These are phyloP conservation scores for Zizania palustris DNA, from an alignment of 202 grass and related monocot genomes.

Conservation along the genomic window DNA sequence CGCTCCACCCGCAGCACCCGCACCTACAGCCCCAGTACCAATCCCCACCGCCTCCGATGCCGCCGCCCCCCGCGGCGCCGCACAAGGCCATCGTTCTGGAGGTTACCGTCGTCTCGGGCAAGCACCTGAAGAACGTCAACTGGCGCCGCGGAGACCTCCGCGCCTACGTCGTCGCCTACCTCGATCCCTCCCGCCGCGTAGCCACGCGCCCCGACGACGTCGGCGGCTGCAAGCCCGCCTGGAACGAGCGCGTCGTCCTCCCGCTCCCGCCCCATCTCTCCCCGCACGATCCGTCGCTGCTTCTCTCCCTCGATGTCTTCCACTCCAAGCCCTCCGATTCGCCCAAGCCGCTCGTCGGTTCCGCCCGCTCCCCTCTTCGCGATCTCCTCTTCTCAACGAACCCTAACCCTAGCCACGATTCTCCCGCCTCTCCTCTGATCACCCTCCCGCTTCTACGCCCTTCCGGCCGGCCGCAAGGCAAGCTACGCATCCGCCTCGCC, in stretches of 20 bases:
- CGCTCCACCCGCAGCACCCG: slow-evolving; percentile 40
- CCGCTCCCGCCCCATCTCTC: slow-evolving; percentile 66
- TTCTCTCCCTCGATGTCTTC: slow-evolving; percentile 82
- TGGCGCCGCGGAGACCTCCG: slow-evolving; percentile 86
- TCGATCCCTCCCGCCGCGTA: slow-evolving; percentile 68
- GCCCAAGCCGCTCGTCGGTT: slow-evolving; percentile 89
- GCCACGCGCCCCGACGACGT: slow-evolving; percentile 86
- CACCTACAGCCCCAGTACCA: slow-evolving; percentile 44
- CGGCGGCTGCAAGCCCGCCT: slow-evolving; percentile 71
- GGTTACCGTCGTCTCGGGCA: slow-evolving; percentile 76
- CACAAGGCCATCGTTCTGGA: slow-evolving; percentile 67
- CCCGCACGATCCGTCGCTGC: slow-evolving; percentile 60
- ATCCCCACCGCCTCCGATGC: slow-evolving; percentile 40
- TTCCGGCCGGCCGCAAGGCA: slow-evolving; percentile 84
- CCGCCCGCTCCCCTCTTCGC: slow-evolving; percentile 63
- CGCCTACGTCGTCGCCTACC: slow-evolving; percentile 87
- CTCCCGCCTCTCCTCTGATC: slow-evolving; percentile 45
- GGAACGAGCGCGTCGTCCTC: slow-evolving; percentile 86
- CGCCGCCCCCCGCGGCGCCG: slow-evolving; percentile 10
- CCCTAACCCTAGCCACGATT: slow-evolving; percentile 56
- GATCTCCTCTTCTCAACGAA: slow-evolving; percentile 61
- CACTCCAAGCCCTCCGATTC: slow-evolving; percentile 97
- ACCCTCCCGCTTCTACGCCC: slow-evolving; percentile 78
- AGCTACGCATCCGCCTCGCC: slow-evolving; percentile 74
- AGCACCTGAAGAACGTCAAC: slow-evolving; percentile 99